Conservation (phyloP, 2,329 filamentous ascomycete species). For the Biscogniauxia mediterranea region DNA sequence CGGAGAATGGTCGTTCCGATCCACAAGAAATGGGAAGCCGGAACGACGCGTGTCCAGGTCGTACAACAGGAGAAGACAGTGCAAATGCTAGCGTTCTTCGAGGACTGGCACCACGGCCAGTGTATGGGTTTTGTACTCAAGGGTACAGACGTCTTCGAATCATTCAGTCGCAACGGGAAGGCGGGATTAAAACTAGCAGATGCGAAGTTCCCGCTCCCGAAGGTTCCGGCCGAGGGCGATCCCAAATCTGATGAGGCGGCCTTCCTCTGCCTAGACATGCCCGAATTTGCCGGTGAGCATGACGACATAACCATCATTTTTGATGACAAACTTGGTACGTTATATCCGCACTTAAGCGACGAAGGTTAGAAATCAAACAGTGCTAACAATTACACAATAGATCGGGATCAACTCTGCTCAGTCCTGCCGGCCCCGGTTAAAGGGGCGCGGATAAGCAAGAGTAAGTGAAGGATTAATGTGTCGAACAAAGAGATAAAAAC, state of each 20-base stretch:
- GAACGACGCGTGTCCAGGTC: constrained; percentile 75
- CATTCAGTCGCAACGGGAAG: constrained; percentile 61
- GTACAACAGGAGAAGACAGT: constrained; percentile 72
- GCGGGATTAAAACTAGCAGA: constrained; percentile 78
- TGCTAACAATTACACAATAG: constrained; percentile 34
- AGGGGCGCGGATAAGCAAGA: constrained; percentile 39
- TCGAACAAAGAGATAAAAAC: constrained; percentile 22
- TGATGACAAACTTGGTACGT: constrained; percentile 73
- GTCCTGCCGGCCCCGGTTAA: constrained; percentile 58
- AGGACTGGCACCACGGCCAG: constrained; percentile 81
- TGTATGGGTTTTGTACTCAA: constrained; percentile 89
- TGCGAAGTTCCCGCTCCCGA: constrained; percentile 84
- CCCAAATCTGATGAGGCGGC: constrained; percentile 58
- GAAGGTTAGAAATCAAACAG: not conserved
- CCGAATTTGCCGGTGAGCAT: constrained; percentile 87
- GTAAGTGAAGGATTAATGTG: constrained; percentile 20
- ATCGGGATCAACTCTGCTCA: constrained; percentile 52
- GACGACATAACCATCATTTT: constrained; percentile 88
- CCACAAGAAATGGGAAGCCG: constrained; percentile 91
- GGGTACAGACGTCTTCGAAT: constrained; percentile 79
- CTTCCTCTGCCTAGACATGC: constrained; percentile 82
- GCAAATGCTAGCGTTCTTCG: constrained; percentile 83
- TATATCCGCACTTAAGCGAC: not conserved
- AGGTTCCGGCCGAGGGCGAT: constrained; percentile 50
- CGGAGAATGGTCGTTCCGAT: constrained; percentile 88